A percentile compares a stretch with the other conserved stretches of the same genome.
Evolutionary conservation across 805 yeast species (phyloP).

Genomic region (Sugiyamaella boreocaroliniensis): DNA sequence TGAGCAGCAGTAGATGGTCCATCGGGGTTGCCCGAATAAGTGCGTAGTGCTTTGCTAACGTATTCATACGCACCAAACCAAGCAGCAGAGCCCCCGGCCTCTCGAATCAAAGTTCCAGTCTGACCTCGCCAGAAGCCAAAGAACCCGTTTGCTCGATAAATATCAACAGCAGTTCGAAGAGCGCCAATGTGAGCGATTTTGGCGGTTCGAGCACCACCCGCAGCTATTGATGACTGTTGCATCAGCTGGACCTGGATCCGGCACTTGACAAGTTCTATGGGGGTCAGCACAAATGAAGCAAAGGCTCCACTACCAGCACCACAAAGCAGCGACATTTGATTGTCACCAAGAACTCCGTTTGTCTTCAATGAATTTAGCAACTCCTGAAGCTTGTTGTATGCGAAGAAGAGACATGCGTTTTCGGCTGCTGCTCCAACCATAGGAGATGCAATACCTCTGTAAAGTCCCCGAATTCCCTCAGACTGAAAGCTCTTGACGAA

Average conservation of each 20-base stretch:
- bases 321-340: constrained; percentile 41
- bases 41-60: constrained; percentile 22
- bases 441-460: constrained; percentile 74
- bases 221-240: constrained; percentile 1
- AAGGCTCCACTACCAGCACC: constrained; percentile 81
- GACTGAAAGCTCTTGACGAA: constrained; percentile 50
- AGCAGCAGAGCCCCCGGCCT: constrained; percentile 82
- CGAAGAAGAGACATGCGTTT: constrained; percentile 68
- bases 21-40: constrained; percentile 12
- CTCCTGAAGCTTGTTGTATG: constrained; percentile 18
- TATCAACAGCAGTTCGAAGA: constrained; percentile 35
- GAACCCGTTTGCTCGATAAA: constrained; percentile 50
- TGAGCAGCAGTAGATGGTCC: constrained; percentile 38
- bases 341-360: constrained; percentile 28
- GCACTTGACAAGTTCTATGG: constrained; percentile 88
- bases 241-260: constrained; percentile 65
- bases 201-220: constrained; percentile 9
- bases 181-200: constrained; percentile 9
- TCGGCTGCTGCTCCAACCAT: constrained; percentile 86
- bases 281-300: constrained; percentile 80
- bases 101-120: constrained; percentile 71
- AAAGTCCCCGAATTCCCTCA: constrained; percentile 78
- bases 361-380: background rate
- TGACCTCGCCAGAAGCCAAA: constrained; percentile 85
- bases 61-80: constrained; percentile 91